Percentiles rank a stretch among this genome's conserved stretches.
These are phyloP conservation scores for Gossypium armourianum DNA, from an alignment of 441 rosid genomes.

Conservation along the genomic window DNA sequence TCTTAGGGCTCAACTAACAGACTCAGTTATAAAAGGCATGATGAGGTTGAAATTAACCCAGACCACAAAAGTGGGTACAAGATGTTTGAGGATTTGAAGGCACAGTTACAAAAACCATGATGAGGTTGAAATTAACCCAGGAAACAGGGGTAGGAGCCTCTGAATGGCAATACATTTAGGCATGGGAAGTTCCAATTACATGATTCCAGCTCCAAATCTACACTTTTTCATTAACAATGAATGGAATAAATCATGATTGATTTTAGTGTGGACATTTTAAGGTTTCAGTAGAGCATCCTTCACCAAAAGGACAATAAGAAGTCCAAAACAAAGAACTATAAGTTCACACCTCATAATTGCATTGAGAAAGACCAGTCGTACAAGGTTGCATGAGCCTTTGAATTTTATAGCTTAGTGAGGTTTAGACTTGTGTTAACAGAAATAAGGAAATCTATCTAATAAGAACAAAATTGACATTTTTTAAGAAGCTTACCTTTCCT, in stretches of 20 bases:
- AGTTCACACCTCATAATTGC: not conserved
- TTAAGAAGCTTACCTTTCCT: constrained; percentile 56
- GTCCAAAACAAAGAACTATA: not conserved
- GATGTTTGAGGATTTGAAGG: not conserved
- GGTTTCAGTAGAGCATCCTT: not conserved
- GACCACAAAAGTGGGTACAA: not conserved
- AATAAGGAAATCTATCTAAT: not conserved
- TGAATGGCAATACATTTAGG: not conserved
- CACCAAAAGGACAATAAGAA: not conserved
- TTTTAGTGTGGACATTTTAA: not conserved
- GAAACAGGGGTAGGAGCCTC: not conserved
- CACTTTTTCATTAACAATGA: not conserved
- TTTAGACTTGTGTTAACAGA: not conserved
- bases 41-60: not conserved
- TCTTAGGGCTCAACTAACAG: not conserved
- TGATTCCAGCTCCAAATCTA: constrained; percentile 1
- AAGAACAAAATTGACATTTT: not conserved
- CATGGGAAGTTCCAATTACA: not conserved
- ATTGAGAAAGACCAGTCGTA: not conserved
- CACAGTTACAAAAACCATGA: not conserved
- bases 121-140: not conserved
- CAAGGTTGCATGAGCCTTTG: not conserved
- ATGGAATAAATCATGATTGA: not conserved
- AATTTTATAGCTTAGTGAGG: not conserved
- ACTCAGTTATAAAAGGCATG: not conserved